Conservation (phyloP, 2,329 filamentous ascomycete genomes). For the Claviceps sorghi region DNA sequence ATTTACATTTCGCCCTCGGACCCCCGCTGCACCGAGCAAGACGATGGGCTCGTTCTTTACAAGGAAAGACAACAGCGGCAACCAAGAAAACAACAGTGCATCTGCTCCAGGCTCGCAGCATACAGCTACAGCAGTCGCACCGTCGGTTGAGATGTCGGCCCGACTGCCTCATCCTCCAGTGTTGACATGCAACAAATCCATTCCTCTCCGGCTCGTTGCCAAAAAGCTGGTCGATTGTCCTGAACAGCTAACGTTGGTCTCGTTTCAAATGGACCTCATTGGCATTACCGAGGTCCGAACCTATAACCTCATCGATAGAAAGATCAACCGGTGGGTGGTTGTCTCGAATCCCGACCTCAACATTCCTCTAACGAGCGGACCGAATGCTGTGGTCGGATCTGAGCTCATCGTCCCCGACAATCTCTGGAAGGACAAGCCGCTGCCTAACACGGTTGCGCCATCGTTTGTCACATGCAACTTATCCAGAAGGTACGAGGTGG, state of each 20-base stretch:
- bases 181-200: conserved; percentile 72
- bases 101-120: conserved; percentile 16
- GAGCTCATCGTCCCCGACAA: conserved; percentile 56
- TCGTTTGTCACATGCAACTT: conserved; percentile 85
- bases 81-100: conserved; percentile 10
- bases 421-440: conserved; percentile 55
- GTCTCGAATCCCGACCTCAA: conserved; percentile 56
- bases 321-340: conserved; percentile 63
- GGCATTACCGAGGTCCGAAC: conserved; percentile 68
- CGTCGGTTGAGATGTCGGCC: conserved; percentile 63
- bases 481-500: conserved; percentile 64
- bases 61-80: conserved; percentile 14
- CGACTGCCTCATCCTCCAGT: conserved; percentile 77
- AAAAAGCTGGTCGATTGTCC: conserved; percentile 57
- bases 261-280: conserved; percentile 68
- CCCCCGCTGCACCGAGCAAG: conserved; percentile 15
- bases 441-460: conserved; percentile 79
- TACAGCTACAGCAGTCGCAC: conserved; percentile 20
- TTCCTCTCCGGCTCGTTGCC: conserved; percentile 67
- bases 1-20: conserved; percentile 38
- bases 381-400: conserved; percentile 42
- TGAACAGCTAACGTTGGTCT: conserved; percentile 60
- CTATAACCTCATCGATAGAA: conserved; percentile 56
- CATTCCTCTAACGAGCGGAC: conserved; percentile 47
- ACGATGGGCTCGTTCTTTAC: conserved; percentile 49